Conservation (phyloP, 2,329 filamentous ascomycete genomes). For the Penicillium sp. region DNA sequence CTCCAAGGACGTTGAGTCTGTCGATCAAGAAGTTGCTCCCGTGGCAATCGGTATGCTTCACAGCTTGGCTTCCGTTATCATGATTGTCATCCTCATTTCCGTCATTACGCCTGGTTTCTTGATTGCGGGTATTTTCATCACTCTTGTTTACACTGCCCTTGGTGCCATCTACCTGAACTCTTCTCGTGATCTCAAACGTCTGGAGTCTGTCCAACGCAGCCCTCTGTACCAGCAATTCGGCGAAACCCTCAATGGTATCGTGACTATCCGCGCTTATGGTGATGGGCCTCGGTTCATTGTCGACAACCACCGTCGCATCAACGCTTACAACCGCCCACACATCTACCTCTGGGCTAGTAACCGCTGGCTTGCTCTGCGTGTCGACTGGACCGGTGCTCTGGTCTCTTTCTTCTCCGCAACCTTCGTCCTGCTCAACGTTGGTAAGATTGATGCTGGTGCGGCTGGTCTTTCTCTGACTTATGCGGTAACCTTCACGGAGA, state of each 20-base stretch:
- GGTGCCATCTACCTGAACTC: slow-evolving; percentile 86
- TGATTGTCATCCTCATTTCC: slow-evolving; percentile 84
- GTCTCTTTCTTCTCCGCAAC: slow-evolving; percentile 92
- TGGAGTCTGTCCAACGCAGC: slow-evolving; percentile 91
- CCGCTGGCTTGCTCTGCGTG: slow-evolving; percentile 90
- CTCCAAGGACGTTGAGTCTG: slow-evolving; percentile 91
- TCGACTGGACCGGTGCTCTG: slow-evolving; percentile 84
- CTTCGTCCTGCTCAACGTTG: slow-evolving; percentile 82
- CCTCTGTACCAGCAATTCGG: slow-evolving; percentile 97
- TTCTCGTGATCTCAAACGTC: slow-evolving; percentile 90
- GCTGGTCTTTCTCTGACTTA: slow-evolving; percentile 94
- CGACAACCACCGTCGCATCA: slow-evolving; percentile 84
- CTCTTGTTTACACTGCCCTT: slow-evolving; percentile 74
- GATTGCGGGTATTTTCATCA: slow-evolving; percentile 82
- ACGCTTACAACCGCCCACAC: slow-evolving; percentile 87
- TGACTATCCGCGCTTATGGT: slow-evolving; percentile 93
- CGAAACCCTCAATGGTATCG: slow-evolving; percentile 90
- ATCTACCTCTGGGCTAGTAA: slow-evolving; percentile 97
- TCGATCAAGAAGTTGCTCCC: slow-evolving; percentile 94
- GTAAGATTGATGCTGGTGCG: slow-evolving; percentile 81
- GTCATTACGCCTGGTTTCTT: slow-evolving; percentile 88
- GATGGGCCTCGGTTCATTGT: slow-evolving; percentile 90
- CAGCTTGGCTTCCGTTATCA: slow-evolving; percentile 67
- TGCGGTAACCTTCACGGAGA: slow-evolving; percentile 94
- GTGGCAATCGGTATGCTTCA: slow-evolving; percentile 76